Base-by-base conservation (phyloP, 1,284 basidiomycete genomes). In the Tilletia indica region DNA sequence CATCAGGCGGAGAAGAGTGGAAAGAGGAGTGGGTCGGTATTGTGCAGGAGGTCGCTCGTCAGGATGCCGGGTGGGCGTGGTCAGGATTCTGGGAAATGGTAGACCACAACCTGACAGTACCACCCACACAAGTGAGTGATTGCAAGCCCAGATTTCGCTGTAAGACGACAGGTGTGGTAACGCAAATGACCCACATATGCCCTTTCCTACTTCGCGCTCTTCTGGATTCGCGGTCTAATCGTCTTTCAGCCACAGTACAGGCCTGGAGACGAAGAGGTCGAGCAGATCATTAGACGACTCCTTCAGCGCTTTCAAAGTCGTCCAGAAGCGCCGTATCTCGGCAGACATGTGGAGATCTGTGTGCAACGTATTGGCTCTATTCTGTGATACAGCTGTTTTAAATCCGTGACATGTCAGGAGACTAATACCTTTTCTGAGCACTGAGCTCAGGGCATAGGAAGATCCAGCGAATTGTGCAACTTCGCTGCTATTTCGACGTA, bases 401-500 rank as follows among this genome's bases (percentile, higher is more conserved):
- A n/a, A 12, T n/a, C n/a, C 47, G n/a, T 48, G 47, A 48, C 2
- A 11, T 48, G 47, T n/a, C 11, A n/a, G n/a, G 47, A 48, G 47
- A 11, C 47, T n/a, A n/a, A 58, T 58, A n/a, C 56, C 3, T 31
- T 45, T 45, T 45, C n/a, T 11, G 11, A 54, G 16, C 51, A 54
- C n/a, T 49, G 16, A 11, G 51, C 19, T 70, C 68, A 79, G 1
- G 76, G 77, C 34, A 75, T 78, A 3, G 76, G 81, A 67, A 81
- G 71, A 66, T 70, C 80, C 88, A 79, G 91, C 91, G 70, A 87
- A 3, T 90, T 89, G 79, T 93, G 92, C 48, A 93, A 79, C n/a
- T 89, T 87, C 2, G 90, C 91, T 2, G 89, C 79, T 58, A 94
- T 90, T 78, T 91, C 89, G 83, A 90, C 85, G 78, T 88, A 93